Conservation (phyloP, 129 eudicot genomes). For the Deinandra increscens region DNA sequence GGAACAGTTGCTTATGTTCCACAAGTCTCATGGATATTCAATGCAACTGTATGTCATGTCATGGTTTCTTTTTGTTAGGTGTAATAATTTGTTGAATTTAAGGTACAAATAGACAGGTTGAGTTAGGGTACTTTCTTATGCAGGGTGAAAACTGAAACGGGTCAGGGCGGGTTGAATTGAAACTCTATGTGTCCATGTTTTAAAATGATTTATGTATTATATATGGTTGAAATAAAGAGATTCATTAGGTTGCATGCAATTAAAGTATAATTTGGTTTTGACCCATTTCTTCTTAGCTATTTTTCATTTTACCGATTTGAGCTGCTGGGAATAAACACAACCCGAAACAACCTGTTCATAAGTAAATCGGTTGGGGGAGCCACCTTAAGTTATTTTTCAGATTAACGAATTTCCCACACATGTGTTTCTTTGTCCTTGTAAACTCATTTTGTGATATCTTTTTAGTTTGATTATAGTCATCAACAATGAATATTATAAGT, state of each 20-base stretch:
- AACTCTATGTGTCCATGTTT: not conserved
- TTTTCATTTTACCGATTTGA: not conserved
- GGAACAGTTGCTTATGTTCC: conserved; percentile 96
- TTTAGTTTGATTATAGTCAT: not conserved
- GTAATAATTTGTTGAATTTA: not conserved
- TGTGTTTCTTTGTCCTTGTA: not conserved
- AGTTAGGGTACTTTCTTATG: not conserved
- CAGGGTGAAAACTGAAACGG: not conserved
- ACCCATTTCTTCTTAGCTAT: not conserved
- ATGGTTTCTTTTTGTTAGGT: not conserved
- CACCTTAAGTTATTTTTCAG: not conserved
- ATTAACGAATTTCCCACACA: not conserved
- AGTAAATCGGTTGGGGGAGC: not conserved
- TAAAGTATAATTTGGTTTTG: not conserved
- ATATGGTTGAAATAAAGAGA: not conserved
- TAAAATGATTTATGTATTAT: not conserved
- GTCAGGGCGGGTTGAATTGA: not conserved
- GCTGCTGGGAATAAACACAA: not conserved
- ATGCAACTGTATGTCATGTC: conserved; percentile 72
- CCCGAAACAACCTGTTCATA: not conserved
- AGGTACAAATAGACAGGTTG: not conserved
- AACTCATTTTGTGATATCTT: not conserved
- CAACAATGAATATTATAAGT: conserved; percentile 9
- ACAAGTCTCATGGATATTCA: conserved; percentile 95
- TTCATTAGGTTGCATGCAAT: conserved; percentile 2